Evolutionary conservation across 192 early-diverging fungal species (phyloP).

Genomic region (Funneliformis geosporum): DNA sequence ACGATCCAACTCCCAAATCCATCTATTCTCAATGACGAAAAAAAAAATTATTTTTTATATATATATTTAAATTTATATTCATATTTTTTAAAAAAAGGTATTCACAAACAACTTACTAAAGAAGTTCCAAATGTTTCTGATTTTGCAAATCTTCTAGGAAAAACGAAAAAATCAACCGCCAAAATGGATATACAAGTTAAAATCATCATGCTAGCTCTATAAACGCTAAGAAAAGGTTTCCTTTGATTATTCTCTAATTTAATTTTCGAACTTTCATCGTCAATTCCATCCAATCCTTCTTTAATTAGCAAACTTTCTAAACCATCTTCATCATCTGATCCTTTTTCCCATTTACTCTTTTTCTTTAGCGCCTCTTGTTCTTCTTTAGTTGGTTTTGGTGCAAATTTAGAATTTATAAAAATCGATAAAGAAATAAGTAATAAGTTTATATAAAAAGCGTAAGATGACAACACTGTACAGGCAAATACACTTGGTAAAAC

Average conservation of each 20-base stretch:
- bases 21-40: slow-evolving; percentile 54
- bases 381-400: neutral
- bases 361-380: slow-evolving; percentile 16
- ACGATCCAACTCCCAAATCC: slow-evolving; percentile 93
- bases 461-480: slow-evolving; percentile 25
- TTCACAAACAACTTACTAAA: slow-evolving; percentile 52
- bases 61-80: neutral
- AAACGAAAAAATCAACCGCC: slow-evolving; percentile 91
- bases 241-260: neutral
- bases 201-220: slow-evolving; percentile 77
- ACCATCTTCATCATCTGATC: slow-evolving; percentile 27
- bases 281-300: slow-evolving; percentile 17
- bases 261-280: neutral
- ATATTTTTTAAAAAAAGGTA: neutral
- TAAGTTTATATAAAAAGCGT: slow-evolving; percentile 27
- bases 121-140: slow-evolving; percentile 89
- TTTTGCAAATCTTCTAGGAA: slow-evolving; percentile 89
- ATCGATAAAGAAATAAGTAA: neutral
- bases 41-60: neutral
- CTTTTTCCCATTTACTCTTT: slow-evolving; percentile 23
- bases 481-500: slow-evolving; percentile 22
- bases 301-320: neutral
- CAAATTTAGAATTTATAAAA: neutral
- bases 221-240: slow-evolving; percentile 65
- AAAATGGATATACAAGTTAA: slow-evolving; percentile 85